These are phyloP conservation scores for Neonectria neomacrospora DNA, from an alignment of 2,329 filamentous ascomycete species.

Conservation along the genomic window DNA sequence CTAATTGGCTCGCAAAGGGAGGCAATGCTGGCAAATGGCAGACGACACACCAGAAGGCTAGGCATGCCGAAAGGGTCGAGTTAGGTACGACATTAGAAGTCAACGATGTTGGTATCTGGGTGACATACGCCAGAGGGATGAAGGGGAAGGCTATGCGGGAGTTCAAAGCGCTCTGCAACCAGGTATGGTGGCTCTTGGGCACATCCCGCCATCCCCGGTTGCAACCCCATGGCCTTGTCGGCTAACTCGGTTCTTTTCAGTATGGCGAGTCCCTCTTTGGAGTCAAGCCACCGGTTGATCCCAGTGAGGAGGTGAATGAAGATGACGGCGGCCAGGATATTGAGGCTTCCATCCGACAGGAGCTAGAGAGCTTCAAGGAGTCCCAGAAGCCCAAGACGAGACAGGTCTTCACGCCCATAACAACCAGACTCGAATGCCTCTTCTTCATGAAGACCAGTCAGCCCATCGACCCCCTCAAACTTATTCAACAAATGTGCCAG, in stretches of 20 bases:
- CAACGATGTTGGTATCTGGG: conserved; percentile 81
- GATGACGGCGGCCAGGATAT: conserved; percentile 69
- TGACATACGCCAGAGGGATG: conserved; percentile 78
- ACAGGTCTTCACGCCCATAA: conserved; percentile 63
- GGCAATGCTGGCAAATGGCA: conserved; percentile 69
- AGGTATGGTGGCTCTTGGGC: conserved; percentile 58
- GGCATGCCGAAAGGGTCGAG: conserved; percentile 55
- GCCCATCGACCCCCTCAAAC: conserved; percentile 65
- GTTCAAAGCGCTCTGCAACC: conserved; percentile 72
- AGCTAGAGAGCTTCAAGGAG: conserved; percentile 71
- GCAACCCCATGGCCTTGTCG: neutral
- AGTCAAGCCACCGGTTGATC: conserved; percentile 53
- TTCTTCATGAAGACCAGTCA: conserved; percentile 69
- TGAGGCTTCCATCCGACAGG: conserved; percentile 76
- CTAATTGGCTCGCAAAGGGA: conserved; percentile 49
- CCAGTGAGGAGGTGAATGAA: conserved; percentile 47
- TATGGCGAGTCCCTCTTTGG: conserved; percentile 73
- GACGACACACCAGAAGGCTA: conserved; percentile 68
- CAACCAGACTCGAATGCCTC: conserved; percentile 69
- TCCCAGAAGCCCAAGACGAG: conserved; percentile 54
- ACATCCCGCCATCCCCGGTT: neutral
- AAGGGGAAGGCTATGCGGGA: conserved; percentile 77
- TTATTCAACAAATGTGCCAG: conserved; percentile 65
- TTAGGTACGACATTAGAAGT: conserved; percentile 65
- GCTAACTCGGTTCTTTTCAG: conserved; percentile 52